Percentiles rank a stretch among this genome's conserved stretches.
Conservation (phyloP, 1,284 basidiomycete genomes). For the Fomitopsis schrenkii region DNA sequence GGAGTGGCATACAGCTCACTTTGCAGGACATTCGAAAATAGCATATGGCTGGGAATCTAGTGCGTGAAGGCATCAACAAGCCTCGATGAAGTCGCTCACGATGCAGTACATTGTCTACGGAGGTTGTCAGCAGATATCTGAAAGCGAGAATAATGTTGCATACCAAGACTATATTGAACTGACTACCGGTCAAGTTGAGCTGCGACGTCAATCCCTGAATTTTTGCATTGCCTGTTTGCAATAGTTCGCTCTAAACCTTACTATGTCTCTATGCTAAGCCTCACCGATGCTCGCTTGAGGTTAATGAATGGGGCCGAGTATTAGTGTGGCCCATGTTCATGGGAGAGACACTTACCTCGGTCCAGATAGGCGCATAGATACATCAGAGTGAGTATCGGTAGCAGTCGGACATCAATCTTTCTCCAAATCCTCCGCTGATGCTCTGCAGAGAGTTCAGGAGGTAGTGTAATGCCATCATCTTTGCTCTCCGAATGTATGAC, state of each 20-base stretch:
- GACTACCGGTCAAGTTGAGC: conserved; percentile 49
- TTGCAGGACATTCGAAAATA: conserved; percentile 57
- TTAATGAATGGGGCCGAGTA: too few species aligned
- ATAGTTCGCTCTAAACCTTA: not conserved
- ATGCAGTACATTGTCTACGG: conserved; percentile 66
- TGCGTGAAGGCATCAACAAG: not conserved
- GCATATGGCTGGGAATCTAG: conserved; percentile 45
- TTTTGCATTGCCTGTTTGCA: conserved; percentile 57
- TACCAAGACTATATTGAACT: conserved; percentile 65
- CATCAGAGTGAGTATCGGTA: conserved; percentile 43
- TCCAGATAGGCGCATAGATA: conserved; percentile 1
- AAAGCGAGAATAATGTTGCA: conserved; percentile 10
- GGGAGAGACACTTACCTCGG: not conserved
- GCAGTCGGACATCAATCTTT: conserved; percentile 58
- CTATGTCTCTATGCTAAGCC: not conserved
- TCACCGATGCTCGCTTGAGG: conserved; percentile 7
- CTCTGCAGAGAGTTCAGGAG: not conserved
- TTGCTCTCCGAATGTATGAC: not conserved
- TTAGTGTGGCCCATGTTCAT: not conserved
- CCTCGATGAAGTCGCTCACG: conserved; percentile 31
- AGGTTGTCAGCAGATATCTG: not conserved
- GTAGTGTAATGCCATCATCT: not conserved
- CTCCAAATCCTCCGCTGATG: conserved; percentile 38
- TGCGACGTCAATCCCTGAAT: conserved; percentile 54
- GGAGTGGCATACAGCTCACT: conserved; percentile 31